phyloP scores from a whole-genome alignment of 2,329 filamentous ascomycete genomes.

The Arachnopeziza araneosa region DNA sequence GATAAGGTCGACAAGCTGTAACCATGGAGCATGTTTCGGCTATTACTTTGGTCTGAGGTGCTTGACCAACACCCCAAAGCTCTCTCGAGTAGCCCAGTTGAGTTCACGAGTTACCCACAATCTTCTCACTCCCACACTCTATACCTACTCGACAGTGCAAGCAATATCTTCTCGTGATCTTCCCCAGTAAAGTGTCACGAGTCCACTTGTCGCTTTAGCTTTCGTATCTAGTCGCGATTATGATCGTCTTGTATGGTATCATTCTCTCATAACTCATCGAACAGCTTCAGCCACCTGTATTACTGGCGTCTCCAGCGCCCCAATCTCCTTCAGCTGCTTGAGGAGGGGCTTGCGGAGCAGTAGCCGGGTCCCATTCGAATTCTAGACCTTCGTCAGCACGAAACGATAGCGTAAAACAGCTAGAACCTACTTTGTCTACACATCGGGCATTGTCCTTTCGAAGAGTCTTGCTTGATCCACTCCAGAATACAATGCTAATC shows the following conservation, averaged over 20 bases:
- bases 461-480: constrained; percentile 93
- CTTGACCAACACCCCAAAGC: no score
- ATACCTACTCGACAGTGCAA: no score
- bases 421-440: constrained; percentile 77
- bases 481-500: constrained; percentile 84
- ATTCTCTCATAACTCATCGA: not conserved
- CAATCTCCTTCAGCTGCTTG: not conserved
- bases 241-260: not conserved
- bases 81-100: no score
- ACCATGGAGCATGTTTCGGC: no score
- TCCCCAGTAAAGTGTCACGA: no score
- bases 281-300: not conserved
- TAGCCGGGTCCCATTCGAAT: constrained; percentile 40
- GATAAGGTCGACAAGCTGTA: no score
- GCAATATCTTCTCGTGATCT: no score
- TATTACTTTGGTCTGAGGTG: no score
- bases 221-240: not conserved
- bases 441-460: constrained; percentile 95
- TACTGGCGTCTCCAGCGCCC: not conserved
- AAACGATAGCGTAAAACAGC: not conserved
- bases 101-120: no score
- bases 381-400: constrained; percentile 31
- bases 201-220: no score
- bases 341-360: not conserved
- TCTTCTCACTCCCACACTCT: no score